Evolutionary conservation across 495 filamentous ascomycete species (phyloP).

Genomic region (Cryomyces antarcticus): DNA sequence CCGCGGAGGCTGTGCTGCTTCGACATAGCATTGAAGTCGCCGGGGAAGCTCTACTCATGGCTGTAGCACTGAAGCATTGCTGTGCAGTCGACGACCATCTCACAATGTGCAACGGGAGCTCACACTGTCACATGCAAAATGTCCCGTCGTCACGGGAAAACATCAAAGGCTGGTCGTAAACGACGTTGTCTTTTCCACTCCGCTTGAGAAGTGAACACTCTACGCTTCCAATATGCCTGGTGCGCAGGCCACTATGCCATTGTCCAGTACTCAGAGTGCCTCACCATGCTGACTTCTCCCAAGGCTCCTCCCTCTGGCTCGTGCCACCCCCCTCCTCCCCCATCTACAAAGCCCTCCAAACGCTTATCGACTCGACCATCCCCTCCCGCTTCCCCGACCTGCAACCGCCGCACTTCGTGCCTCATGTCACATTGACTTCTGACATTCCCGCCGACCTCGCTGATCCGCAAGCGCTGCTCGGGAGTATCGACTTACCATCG

Average conservation of each 20-base stretch:
- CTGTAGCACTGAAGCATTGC: too few relatives aligned
- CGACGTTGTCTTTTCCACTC: too few relatives aligned
- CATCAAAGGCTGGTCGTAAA: too few relatives aligned
- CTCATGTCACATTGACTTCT: slow-evolving; percentile 18
- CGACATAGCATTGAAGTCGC: background rate
- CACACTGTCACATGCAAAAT: too few relatives aligned
- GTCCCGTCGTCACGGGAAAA: too few relatives aligned
- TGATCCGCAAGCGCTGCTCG: slow-evolving; percentile 14
- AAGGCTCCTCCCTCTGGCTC: slow-evolving; percentile 18
- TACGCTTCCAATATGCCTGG: too few relatives aligned
- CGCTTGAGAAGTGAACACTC: too few relatives aligned
- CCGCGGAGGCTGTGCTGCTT: slow-evolving; percentile 1
- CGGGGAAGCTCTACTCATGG: too few relatives aligned
- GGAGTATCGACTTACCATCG: slow-evolving; percentile 5
- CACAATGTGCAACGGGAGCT: too few relatives aligned
- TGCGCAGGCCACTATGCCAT: too few relatives aligned
- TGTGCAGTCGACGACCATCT: too few relatives aligned
- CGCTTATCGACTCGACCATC: slow-evolving; percentile 5
- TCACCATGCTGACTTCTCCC: background rate
- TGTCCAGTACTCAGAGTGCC: too few relatives aligned
- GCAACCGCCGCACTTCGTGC: slow-evolving; percentile 10
- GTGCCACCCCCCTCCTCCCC: slow-evolving; percentile 11
- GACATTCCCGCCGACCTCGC: slow-evolving; percentile 6
- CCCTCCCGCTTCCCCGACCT: slow-evolving; percentile 5
- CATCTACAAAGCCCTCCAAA: slow-evolving; percentile 7